Percentiles rank a stretch among this genome's conserved stretches.
These are phyloP conservation scores for Oryza punctata DNA, from an alignment of 176 grass and related monocot genomes.

Conservation along the genomic window DNA sequence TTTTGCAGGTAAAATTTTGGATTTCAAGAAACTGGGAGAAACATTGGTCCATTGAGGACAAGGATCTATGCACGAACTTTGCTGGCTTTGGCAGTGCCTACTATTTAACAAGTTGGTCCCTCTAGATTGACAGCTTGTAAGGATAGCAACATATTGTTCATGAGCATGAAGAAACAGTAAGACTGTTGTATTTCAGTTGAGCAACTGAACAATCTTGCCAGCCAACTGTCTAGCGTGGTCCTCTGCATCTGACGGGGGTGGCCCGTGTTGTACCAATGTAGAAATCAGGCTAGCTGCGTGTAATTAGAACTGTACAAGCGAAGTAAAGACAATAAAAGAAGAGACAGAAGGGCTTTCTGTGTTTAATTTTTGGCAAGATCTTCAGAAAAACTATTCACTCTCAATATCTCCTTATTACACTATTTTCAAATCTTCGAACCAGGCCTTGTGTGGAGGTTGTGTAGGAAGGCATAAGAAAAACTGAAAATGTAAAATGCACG, in stretches of 20 bases:
- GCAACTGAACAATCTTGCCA: slow-evolving; percentile 56
- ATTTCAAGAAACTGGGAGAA: slow-evolving; percentile 36
- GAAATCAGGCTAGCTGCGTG: neutral
- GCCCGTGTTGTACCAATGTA: slow-evolving; percentile 31
- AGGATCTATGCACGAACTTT: slow-evolving; percentile 16
- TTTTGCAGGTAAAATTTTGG: neutral
- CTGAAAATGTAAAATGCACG: slow-evolving; percentile 1
- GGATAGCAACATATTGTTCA: slow-evolving; percentile 39
- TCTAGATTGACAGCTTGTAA: slow-evolving; percentile 44
- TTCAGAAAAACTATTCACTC: neutral
- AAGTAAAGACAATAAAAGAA: slow-evolving; percentile 16
- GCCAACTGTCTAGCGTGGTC: slow-evolving; percentile 39
- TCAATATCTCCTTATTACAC: neutral
- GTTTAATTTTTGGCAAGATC: neutral
- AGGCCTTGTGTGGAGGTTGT: neutral
- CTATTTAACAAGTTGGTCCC: slow-evolving; percentile 21
- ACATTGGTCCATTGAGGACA: slow-evolving; percentile 12
- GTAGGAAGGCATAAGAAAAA: neutral
- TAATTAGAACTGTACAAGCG: slow-evolving; percentile 22
- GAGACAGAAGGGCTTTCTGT: neutral
- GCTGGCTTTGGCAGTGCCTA: neutral
- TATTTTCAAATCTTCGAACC: neutral
- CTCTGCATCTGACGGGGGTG: slow-evolving; percentile 27
- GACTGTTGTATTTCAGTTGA: slow-evolving; percentile 42
- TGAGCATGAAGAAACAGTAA: slow-evolving; percentile 43